Evolutionary conservation across 768 basidiomycete genomes (phyloP).

Genomic region (Collybia sp.): DNA sequence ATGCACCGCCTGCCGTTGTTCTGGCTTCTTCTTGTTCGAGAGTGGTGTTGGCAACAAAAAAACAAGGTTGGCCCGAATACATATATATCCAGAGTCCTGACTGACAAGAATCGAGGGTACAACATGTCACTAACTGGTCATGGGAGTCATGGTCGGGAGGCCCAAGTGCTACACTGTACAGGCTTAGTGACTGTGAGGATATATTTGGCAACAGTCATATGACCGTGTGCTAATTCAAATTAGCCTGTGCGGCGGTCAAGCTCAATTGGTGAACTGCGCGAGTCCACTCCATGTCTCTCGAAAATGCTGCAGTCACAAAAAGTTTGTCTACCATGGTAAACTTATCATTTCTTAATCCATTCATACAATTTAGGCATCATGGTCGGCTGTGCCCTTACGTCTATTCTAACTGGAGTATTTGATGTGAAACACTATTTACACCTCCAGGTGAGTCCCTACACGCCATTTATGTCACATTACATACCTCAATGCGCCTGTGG

Average conservation of each 20-base stretch:
- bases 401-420: constrained; percentile 73
- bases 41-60: too few species aligned
- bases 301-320: constrained; percentile 82
- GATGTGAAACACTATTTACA: constrained; percentile 89
- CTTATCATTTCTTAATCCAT: not conserved
- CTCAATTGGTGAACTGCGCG: not conserved
- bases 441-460: constrained; percentile 53
- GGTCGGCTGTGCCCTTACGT: constrained; percentile 62
- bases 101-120: too few species aligned
- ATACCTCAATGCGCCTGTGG: constrained; percentile 3
- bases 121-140: too few species aligned
- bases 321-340: constrained; percentile 33
- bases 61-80: too few species aligned
- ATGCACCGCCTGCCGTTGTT: too few species aligned
- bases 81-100: too few species aligned
- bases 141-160: too few species aligned
- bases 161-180: too few species aligned
- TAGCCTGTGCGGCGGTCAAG: not conserved
- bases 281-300: constrained; percentile 61
- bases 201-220: not conserved
- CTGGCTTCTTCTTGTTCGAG: too few species aligned
- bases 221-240: not conserved
- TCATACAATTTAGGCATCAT: constrained; percentile 57
- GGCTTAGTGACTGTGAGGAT: too few species aligned
- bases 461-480: constrained; percentile 7